Percentiles rank a stretch among this genome's conserved stretches.
phyloP scores from a whole-genome alignment of 129 eudicot genomes.

The Smallanthus sonchifolius region DNA sequence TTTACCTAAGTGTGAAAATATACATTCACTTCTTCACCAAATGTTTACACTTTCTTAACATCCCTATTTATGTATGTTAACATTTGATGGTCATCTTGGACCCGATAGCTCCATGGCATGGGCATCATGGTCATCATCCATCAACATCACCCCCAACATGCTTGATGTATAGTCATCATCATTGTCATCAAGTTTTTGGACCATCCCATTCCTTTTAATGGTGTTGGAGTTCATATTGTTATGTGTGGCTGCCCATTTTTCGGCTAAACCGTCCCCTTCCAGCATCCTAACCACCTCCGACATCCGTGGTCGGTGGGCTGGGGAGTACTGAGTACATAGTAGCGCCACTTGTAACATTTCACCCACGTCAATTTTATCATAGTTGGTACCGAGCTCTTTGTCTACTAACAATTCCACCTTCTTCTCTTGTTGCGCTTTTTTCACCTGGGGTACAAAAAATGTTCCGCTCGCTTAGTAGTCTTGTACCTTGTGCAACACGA shows the following conservation, averaged over 20 bases:
- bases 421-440: constrained; percentile 71
- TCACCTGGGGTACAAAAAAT: constrained; percentile 44
- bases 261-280: constrained; percentile 92
- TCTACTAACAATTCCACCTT: constrained; percentile 67
- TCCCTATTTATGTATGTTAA: constrained; percentile 24
- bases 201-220: constrained; percentile 19
- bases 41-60: constrained; percentile 10
- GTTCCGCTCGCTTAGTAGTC: neutral
- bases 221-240: constrained; percentile 36
- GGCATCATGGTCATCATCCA: constrained; percentile 75
- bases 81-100: constrained; percentile 61
- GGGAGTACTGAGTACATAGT: constrained; percentile 77
- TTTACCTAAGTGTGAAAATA: constrained; percentile 24
- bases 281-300: constrained; percentile 93
- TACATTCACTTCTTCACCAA: constrained; percentile 23
- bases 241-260: constrained; percentile 91
- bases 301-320: constrained; percentile 83
- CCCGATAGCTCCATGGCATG: constrained; percentile 96
- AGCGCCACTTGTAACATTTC: constrained; percentile 90
- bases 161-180: constrained; percentile 65
- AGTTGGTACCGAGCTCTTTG: constrained; percentile 62
- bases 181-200: constrained; percentile 40
- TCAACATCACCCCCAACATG: constrained; percentile 71
- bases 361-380: constrained; percentile 70
- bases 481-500: constrained; percentile 2